phyloP scores from a whole-genome alignment of 1,284 basidiomycete species.

The Ceratobasidium sp. region DNA sequence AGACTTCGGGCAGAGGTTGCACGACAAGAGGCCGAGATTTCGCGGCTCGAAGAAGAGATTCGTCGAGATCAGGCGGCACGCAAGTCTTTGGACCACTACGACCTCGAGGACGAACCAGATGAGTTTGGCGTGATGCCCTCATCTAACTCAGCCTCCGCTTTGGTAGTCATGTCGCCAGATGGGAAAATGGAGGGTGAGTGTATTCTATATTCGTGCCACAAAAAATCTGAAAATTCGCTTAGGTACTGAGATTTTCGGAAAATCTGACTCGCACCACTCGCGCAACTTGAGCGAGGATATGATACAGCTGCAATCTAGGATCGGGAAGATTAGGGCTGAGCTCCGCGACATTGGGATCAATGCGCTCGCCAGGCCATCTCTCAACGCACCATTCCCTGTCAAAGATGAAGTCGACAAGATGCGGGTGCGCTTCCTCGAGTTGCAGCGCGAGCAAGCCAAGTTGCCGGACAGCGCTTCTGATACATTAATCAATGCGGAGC shows the following conservation, averaged over 20 bases:
- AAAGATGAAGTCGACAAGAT: conserved; percentile 57
- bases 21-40: conserved; percentile 36
- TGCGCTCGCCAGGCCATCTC: conserved; percentile 57
- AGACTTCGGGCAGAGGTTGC: conserved; percentile 33
- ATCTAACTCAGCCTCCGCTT: conserved; percentile 1
- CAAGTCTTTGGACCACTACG: conserved; percentile 7
- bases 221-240: conserved; percentile 38
- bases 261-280: conserved; percentile 50
- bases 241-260: conserved; percentile 64
- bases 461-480: conserved; percentile 56
- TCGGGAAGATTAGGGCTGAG: conserved; percentile 59
- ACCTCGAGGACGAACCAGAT: conserved; percentile 37
- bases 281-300: conserved; percentile 46
- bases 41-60: conserved; percentile 42
- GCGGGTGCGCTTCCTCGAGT: conserved; percentile 55
- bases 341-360: conserved; percentile 68
- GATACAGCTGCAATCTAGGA: conserved; percentile 50
- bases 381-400: conserved; percentile 58
- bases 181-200: conserved; percentile 28
- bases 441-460: conserved; percentile 57
- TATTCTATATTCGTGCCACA: conserved; percentile 21
- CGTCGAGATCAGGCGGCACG: conserved; percentile 26
- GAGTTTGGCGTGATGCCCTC: conserved; percentile 42
- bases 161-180: conserved; percentile 31
- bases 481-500: conserved; percentile 59